Conservation (phyloP, 2,329 filamentous ascomycete species). For the Talaromyces sp. region DNA sequence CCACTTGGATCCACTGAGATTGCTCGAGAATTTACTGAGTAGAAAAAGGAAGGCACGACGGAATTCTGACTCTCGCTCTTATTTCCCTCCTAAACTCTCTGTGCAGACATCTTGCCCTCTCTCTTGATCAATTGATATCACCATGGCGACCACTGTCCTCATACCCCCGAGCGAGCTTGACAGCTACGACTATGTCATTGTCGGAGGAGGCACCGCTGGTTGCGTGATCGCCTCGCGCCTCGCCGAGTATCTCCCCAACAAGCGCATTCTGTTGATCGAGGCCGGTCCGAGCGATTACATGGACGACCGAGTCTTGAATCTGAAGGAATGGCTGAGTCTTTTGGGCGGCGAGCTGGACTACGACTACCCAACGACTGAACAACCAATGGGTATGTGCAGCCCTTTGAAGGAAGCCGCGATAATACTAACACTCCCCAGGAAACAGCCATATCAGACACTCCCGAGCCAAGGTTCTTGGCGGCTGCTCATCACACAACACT, state of each 20-base stretch:
- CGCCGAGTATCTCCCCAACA: constrained; percentile 77
- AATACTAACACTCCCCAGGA: constrained; percentile 45
- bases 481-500: constrained; percentile 91
- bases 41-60: not conserved
- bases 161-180: constrained; percentile 62
- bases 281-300: constrained; percentile 85
- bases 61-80: not conserved
- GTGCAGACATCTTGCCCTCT: not conserved
- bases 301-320: constrained; percentile 79
- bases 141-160: constrained; percentile 57
- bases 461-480: constrained; percentile 84
- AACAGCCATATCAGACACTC: constrained; percentile 92
- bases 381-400: constrained; percentile 64
- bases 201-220: constrained; percentile 81
- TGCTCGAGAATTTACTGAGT: not conserved
- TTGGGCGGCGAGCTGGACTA: constrained; percentile 87
- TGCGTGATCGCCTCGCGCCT: constrained; percentile 79
- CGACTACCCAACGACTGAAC: constrained; percentile 84
- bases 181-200: constrained; percentile 78
- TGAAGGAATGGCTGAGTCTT: constrained; percentile 81
- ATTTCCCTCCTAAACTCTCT: not conserved
- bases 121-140: not conserved
- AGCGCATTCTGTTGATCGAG: constrained; percentile 78
- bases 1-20: constrained; percentile 6
- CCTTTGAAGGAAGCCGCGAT: not conserved